Evolutionary conservation across 176 grass and related monocot genomes (phyloP).

Genomic region (Guadua angustifolia): DNA sequence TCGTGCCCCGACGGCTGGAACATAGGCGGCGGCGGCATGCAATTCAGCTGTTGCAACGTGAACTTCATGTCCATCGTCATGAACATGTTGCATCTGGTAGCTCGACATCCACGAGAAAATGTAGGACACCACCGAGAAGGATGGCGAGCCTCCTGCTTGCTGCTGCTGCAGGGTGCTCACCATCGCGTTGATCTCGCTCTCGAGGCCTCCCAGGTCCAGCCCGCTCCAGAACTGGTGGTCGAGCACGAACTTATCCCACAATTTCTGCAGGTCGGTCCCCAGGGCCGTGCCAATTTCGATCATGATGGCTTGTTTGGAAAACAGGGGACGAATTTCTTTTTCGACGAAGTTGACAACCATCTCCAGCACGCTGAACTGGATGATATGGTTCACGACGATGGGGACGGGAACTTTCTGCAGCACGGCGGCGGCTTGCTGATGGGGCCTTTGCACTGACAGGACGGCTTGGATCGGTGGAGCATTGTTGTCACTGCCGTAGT

Average conservation of each 20-base stretch:
- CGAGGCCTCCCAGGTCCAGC: background rate
- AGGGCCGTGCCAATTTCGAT: too few relatives aligned
- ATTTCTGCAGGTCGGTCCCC: background rate
- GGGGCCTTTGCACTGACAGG: background rate
- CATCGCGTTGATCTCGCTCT: background rate
- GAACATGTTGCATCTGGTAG: slow-evolving; percentile 17
- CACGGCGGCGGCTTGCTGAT: background rate
- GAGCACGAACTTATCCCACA: background rate
- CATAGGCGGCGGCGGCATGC: background rate
- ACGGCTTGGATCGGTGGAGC: background rate
- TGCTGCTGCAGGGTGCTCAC: too few relatives aligned
- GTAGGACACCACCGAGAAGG: background rate
- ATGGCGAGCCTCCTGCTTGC: too few relatives aligned
- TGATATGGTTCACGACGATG: background rate
- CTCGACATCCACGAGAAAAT: slow-evolving; percentile 1
- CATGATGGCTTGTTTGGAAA: too few relatives aligned
- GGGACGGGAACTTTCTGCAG: background rate
- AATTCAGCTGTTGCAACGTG: background rate
- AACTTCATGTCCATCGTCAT: background rate
- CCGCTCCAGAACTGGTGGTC: background rate
- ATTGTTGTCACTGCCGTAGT: background rate
- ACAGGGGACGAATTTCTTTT: background rate
- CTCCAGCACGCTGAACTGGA: slow-evolving; percentile 3
- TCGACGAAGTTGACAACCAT: background rate
- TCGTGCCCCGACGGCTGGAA: background rate